A percentile compares a stretch with the other conserved stretches of the same genome.
phyloP scores from a whole-genome alignment of 2,329 filamentous ascomycete genomes.

The Fonsecaea pedrosoi region DNA sequence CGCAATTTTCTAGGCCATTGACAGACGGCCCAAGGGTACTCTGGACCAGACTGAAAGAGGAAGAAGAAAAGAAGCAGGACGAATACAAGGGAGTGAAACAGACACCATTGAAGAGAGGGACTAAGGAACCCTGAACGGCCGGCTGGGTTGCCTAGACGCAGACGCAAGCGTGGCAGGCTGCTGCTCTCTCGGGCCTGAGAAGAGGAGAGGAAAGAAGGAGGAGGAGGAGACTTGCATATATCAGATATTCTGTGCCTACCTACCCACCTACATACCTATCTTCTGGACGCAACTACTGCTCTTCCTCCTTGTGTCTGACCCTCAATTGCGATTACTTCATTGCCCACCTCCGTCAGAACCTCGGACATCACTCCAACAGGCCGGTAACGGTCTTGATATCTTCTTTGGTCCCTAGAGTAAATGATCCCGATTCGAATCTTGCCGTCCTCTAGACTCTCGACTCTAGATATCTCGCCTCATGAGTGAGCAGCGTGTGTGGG shows the following conservation, averaged over 20 bases:
- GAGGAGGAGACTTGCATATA: background rate
- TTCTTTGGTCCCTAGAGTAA: too few relatives aligned
- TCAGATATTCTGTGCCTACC: background rate
- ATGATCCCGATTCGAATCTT: too few relatives aligned
- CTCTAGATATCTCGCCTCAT: too few relatives aligned
- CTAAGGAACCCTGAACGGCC: background rate
- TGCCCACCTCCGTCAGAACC: background rate
- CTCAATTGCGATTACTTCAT: background rate
- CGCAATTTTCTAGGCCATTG: constrained; percentile 54
- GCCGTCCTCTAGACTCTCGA: too few relatives aligned
- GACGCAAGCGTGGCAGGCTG: background rate
- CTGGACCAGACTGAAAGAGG: background rate
- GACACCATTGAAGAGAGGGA: background rate
- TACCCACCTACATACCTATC: background rate
- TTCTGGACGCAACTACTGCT: background rate
- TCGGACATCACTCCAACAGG: too few relatives aligned
- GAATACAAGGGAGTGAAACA: background rate
- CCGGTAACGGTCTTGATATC: background rate
- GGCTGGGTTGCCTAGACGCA: background rate
- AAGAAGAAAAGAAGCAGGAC: background rate
- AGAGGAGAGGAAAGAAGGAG: background rate
- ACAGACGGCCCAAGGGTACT: background rate
- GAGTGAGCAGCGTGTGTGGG: too few relatives aligned
- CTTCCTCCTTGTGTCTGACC: background rate
- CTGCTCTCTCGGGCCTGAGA: background rate